A percentile compares a stretch with the other conserved stretches of the same genome.
These are phyloP conservation scores for Botrytis fabae DNA, from an alignment of 2,329 filamentous ascomycete species.

Conservation along the genomic window DNA sequence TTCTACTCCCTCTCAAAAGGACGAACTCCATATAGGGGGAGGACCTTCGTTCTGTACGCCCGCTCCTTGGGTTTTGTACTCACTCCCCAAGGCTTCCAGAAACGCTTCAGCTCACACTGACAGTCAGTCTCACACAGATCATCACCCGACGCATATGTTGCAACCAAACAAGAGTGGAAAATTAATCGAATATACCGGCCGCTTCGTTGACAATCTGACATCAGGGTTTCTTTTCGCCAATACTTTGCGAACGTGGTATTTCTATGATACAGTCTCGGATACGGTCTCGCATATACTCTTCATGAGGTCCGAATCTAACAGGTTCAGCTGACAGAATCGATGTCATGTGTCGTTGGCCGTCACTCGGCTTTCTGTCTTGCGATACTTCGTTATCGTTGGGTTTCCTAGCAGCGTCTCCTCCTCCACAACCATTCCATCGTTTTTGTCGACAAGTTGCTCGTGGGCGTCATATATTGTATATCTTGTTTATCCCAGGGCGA, in stretches of 20 bases:
- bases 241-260: neutral
- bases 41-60: neutral
- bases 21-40: neutral
- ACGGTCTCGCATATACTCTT: neutral
- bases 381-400: neutral
- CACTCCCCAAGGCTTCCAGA: neutral
- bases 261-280: neutral
- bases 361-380: neutral
- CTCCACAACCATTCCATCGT: neutral
- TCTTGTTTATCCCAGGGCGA: neutral
- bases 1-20: neutral
- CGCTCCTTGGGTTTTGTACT: neutral
- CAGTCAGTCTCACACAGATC: neutral
- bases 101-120: neutral
- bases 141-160: neutral
- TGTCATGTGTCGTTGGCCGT: neutral
- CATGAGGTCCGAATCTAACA: neutral
- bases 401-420: neutral
- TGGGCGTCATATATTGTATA: neutral
- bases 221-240: neutral
- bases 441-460: neutral
- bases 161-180: neutral
- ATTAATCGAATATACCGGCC: neutral
- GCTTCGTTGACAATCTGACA: neutral
- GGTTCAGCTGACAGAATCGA: conserved; percentile 2